Evolutionary conservation across 352 stramenopile genomes (phyloP), one percentile per base, ranked within the genome.

Genomic region (Globisporangium emineosum): DNA sequence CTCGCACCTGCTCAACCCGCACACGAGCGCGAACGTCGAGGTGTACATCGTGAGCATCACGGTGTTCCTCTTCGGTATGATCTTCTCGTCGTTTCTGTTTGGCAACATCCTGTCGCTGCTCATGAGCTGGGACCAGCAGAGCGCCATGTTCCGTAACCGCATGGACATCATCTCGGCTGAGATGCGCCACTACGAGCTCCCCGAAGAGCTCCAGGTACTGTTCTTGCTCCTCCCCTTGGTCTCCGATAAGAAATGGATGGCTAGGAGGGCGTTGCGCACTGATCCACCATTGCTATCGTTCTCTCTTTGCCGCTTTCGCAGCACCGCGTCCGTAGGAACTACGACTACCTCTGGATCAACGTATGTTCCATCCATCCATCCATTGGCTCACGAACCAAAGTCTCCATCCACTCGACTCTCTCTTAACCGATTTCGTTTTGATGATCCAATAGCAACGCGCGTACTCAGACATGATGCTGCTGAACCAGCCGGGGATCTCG

Each of bases 331-430:
- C 82, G 81, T 3, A 68, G 83, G 49, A 92, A 94, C 60, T 94
- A 92, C 66, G 84, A 93, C 62, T 93, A 93, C 70, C 73, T 93
- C 27, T 93, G 84, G 84, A 89, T 93, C 61, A 93, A 93, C 49
- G 80, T 90, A 71, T 30, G 79, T 79, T 9, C 17, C 23, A 40
- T n/a, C n/a, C n/a, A n/a, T n/a, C n/a, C n/a, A n/a, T n/a, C n/a
- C n/a, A n/a, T n/a, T 37, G 32, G 33, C 33, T 15, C 33, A 17
- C 8, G 33, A 40, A 15, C 33, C 10, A 40, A 15, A 40, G 33
- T 40, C 33, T 40, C 10, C 8, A 9, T 9, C 12, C 10, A 40
- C 33, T 40, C 8, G 33, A 40, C 33, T 40, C 33, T 17, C 33
- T 40, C 33, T 15, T 40, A 40, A 40, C 33, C 33, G 10, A 13